Percentiles rank a stretch among this genome's conserved stretches.
phyloP scores from a whole-genome alignment of 139 green algal species.

The Chloropicon primus region DNA sequence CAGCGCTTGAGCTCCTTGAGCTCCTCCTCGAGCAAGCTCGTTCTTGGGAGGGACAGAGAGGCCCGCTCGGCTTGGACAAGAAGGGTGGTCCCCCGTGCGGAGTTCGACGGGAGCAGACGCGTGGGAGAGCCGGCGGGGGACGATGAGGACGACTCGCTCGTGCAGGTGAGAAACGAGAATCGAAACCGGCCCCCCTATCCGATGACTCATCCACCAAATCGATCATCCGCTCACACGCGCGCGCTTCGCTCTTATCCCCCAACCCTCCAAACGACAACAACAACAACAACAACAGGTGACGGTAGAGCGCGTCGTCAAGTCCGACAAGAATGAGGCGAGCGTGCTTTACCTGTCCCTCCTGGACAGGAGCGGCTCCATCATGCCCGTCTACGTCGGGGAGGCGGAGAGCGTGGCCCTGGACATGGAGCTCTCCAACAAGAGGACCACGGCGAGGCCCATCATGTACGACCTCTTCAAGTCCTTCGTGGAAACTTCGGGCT shows the following conservation, averaged over 20 bases:
- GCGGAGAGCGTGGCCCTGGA: background rate
- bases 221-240: no score
- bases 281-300: no score
- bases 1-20: no score
- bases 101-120: background rate
- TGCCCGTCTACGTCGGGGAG: background rate
- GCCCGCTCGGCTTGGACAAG: no score
- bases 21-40: no score
- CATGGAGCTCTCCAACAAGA: background rate
- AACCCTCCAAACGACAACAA: no score
- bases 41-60: background rate
- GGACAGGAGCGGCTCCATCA: background rate
- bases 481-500: slow-evolving; percentile 32
- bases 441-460: slow-evolving; percentile 22
- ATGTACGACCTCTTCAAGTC: slow-evolving; percentile 52
- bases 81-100: background rate
- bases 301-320: background rate
- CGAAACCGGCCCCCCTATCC: no score
- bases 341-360: background rate
- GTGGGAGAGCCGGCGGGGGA: background rate
- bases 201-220: no score
- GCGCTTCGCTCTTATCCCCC: no score
- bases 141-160: background rate
- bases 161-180: background rate
- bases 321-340: background rate